Conservation (phyloP, 768 basidiomycete species). For the Rhodotorula graminis region DNA sequence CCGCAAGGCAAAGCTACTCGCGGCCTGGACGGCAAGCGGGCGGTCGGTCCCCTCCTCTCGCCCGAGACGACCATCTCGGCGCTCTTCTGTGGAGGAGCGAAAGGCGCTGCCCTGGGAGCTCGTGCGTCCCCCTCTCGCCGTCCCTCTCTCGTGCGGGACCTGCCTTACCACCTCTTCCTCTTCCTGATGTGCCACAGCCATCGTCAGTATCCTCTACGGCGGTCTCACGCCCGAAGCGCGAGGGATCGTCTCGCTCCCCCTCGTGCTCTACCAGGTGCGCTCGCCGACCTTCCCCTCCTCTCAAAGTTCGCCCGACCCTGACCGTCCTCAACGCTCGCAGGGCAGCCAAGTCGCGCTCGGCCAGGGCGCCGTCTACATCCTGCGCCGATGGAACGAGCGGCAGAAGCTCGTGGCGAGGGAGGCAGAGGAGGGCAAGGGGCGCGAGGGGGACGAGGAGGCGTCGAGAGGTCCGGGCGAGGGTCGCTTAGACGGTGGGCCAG, state of each 20-base stretch:
- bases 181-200: background rate
- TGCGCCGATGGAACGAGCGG: constrained; percentile 38
- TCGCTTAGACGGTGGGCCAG: background rate
- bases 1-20: background rate
- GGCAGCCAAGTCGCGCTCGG: background rate
- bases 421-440: background rate
- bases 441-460: constrained; percentile 1
- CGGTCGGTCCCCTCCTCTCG: constrained; percentile 8
- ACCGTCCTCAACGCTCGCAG: background rate
- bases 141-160: too few relatives aligned
- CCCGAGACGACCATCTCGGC: constrained; percentile 17
- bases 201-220: constrained; percentile 43
- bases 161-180: background rate
- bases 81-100: constrained; percentile 26
- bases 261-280: constrained; percentile 45
- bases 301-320: too few relatives aligned
- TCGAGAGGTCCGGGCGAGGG: background rate
- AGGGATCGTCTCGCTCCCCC: constrained; percentile 42
- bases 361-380: constrained; percentile 26
- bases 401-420: background rate
- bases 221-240: constrained; percentile 31
- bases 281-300: too few relatives aligned
- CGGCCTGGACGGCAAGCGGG: background rate
- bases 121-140: constrained; percentile 3
- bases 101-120: constrained; percentile 29